phyloP scores from a whole-genome alignment of 2,329 filamentous ascomycete species.

The Thelonectria olida region DNA sequence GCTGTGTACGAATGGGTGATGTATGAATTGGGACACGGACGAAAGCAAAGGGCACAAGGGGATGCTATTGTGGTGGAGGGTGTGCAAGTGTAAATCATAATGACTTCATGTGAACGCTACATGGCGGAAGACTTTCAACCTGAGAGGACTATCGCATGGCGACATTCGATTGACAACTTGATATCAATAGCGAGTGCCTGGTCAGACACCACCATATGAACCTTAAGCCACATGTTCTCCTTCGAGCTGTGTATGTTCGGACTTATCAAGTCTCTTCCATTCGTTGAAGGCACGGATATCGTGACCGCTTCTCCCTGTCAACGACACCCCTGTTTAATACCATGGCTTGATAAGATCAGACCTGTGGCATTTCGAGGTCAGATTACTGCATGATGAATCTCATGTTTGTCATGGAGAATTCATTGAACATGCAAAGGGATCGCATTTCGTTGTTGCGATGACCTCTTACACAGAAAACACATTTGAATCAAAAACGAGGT shows the following conservation, averaged over 20 bases:
- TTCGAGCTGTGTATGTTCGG: too few species aligned
- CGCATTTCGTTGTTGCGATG: too few species aligned
- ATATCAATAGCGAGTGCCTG: too few species aligned
- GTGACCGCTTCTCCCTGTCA: too few species aligned
- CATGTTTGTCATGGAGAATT: neutral
- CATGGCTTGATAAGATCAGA: too few species aligned
- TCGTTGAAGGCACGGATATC: too few species aligned
- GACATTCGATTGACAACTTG: neutral
- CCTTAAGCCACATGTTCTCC: too few species aligned
- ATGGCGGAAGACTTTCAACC: neutral
- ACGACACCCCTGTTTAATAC: too few species aligned
- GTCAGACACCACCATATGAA: too few species aligned
- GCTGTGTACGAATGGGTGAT: constrained; percentile 91
- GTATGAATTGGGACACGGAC: constrained; percentile 56
- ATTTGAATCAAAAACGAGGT: neutral
- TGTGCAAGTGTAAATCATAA: constrained; percentile 2
- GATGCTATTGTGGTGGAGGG: constrained; percentile 5
- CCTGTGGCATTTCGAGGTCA: too few species aligned
- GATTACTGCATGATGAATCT: neutral
- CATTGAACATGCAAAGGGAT: neutral
- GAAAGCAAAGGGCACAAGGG: constrained; percentile 19
- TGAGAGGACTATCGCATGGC: neutral
- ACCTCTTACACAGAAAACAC: too few species aligned
- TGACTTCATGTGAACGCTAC: neutral
- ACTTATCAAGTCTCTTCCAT: too few species aligned